These are phyloP conservation scores for Calocybe gambosa DNA, from an alignment of 1,284 basidiomycete species.

Conservation along the genomic window DNA sequence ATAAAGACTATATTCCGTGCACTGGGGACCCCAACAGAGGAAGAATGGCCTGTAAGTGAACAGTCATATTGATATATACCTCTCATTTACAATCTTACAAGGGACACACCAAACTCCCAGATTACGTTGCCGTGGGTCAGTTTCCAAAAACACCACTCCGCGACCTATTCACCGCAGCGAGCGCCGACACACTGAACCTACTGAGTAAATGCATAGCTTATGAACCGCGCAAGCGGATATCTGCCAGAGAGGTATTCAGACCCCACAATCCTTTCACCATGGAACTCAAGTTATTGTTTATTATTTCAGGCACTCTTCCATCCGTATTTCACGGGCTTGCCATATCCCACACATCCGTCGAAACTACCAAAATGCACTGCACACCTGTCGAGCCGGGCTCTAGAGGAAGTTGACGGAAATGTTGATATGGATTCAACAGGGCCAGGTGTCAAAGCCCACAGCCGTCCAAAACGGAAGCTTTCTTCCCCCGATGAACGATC, in stretches of 20 bases:
- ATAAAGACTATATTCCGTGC: slow-evolving; percentile 92
- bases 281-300: background rate
- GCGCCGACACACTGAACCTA: slow-evolving; percentile 81
- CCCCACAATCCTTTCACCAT: background rate
- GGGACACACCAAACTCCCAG: slow-evolving; percentile 87
- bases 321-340: slow-evolving; percentile 72
- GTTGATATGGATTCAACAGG: slow-evolving; percentile 39
- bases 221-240: slow-evolving; percentile 81
- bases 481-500: slow-evolving; percentile 35
- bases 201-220: slow-evolving; percentile 76
- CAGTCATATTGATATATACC: background rate
- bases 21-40: slow-evolving; percentile 91
- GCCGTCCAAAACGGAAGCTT: slow-evolving; percentile 40
- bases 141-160: slow-evolving; percentile 80
- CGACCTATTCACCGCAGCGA: slow-evolving; percentile 88
- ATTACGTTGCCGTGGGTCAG: slow-evolving; percentile 79
- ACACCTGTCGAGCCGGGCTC: slow-evolving; percentile 43
- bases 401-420: slow-evolving; percentile 73
- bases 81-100: slow-evolving; percentile 24
- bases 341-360: slow-evolving; percentile 76
- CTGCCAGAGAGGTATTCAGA: slow-evolving; percentile 62
- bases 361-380: slow-evolving; percentile 73
- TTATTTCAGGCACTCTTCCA: slow-evolving; percentile 60
- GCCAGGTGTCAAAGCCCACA: slow-evolving; percentile 35
- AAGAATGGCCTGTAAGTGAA: slow-evolving; percentile 85